Evolutionary conservation across 768 basidiomycete genomes (phyloP), one percentile per base, ranked within the genome.

Genomic region (Hericium erinaceus): DNA sequence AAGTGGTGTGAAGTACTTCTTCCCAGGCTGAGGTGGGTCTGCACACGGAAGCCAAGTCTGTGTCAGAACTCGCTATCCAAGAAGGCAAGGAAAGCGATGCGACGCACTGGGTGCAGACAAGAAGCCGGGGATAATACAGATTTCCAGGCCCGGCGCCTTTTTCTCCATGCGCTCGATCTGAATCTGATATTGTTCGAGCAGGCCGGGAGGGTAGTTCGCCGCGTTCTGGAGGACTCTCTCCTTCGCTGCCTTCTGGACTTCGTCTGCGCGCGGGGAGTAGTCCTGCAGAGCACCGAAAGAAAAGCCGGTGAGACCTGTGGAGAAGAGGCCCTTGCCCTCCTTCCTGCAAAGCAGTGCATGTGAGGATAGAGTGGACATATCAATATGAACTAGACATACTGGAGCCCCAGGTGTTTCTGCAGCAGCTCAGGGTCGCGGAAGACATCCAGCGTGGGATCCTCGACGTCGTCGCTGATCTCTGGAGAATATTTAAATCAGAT

Each of bases 181-280:
- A n/a, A 60, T 24, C 18, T 49, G 20, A 44, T 61, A 61, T 39
- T 60, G 61, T 18, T 52, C 56, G 40, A n/a, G 44, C 49, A 62
- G 26, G 15, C 52, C 61, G 10, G 56, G 51, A 10, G 56, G 39
- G 49, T 22, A 60, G 18, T 44, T 39, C 13, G 41, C 50, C 1
- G 38, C 33, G n/a, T 55, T 39, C 3, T 60, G 52, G 16, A 49
- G 55, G 15, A 61, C 51, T 3, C 55, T 28, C 15, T 59, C 40
- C 12, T 55, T 56, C 6, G 51, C 57, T 40, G 56, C 54, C 26
- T 41, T 49, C 20, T 61, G 61, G 8, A 62, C 0, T 3, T 28
- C 54, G 33, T 40, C 38, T 8, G 48, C 52, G 16, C 56, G 54
- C 4, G 48, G 50, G 33, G 56, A 52, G 16, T 58, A 41, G 0